Evolutionary conservation across 331 rosid genomes (phyloP).

Genomic region (Spiraea crenata): DNA sequence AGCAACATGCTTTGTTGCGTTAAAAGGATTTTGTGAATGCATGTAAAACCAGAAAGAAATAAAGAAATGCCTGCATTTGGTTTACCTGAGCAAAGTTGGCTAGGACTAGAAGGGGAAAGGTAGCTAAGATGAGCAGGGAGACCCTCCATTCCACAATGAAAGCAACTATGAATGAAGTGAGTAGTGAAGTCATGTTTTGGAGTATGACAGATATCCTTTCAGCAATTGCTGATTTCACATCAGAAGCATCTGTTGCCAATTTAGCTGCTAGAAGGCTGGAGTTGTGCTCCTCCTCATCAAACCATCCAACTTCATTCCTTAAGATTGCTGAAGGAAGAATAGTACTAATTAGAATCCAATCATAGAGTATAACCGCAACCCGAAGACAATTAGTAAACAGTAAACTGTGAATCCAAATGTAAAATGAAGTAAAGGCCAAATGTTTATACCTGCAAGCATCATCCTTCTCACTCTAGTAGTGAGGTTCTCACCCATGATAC

Average conservation of each 20-base stretch:
- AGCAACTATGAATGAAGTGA: constrained; percentile 95
- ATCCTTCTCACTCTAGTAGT: constrained; percentile 98
- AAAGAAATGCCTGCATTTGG: neutral
- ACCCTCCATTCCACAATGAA: constrained; percentile 99
- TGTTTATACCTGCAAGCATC: constrained; percentile 89
- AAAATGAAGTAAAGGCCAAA: neutral
- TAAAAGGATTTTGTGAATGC: neutral
- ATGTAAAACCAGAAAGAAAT: neutral
- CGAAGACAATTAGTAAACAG: neutral
- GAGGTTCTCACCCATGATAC: constrained; percentile 99
- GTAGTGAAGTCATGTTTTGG: constrained; percentile 97
- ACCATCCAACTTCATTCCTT: constrained; percentile 99
- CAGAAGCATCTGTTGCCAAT: constrained; percentile 94
- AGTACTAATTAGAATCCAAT: neutral
- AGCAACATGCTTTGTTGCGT: constrained; percentile 5
- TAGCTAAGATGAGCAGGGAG: constrained; percentile 82
- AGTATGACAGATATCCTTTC: constrained; percentile 94
- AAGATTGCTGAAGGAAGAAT: constrained; percentile 55
- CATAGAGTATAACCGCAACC: neutral
- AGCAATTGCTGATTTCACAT: constrained; percentile 94
- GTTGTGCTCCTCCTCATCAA: constrained; percentile 97
- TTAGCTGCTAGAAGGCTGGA: constrained; percentile 86
- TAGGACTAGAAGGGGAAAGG: constrained; percentile 94
- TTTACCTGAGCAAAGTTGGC: constrained; percentile 97
- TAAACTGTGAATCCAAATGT: neutral